A percentile compares a stretch with the other conserved stretches of the same genome.
phyloP scores from a whole-genome alignment of 148 eudicot genomes.

The Rhododendron kiyosumense region DNA sequence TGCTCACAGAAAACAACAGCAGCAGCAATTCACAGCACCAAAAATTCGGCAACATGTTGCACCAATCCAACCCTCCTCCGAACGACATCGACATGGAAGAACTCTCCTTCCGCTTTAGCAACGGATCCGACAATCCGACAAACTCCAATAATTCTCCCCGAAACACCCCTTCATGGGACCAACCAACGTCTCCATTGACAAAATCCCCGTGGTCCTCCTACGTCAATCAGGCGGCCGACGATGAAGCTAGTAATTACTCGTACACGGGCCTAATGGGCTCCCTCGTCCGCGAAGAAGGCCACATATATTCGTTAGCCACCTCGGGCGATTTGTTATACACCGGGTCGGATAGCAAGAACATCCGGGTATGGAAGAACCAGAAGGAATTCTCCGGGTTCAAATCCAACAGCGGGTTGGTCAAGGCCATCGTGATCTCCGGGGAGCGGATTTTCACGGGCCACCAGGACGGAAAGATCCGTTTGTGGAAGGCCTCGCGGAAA shows the following conservation, averaged over 20 bases:
- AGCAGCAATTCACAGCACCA: not conserved
- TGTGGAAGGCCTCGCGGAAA: conserved; percentile 61
- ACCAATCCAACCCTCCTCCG: conserved; percentile 1
- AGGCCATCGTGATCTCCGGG: conserved; percentile 57
- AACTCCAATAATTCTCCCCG: not conserved
- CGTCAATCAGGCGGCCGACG: not conserved
- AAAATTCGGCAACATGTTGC: conserved; percentile 2
- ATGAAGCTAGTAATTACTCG: not conserved
- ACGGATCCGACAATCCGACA: not conserved
- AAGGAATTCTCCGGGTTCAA: conserved; percentile 74
- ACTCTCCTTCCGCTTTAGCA: conserved; percentile 22
- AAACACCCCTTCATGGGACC: not conserved
- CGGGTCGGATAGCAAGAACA: conserved; percentile 79
- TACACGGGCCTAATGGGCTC: conserved; percentile 76
- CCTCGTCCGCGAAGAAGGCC: conserved; percentile 79
- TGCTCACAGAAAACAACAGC: conserved; percentile 4
- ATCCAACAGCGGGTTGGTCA: conserved; percentile 70
- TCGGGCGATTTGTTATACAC: conserved; percentile 65
- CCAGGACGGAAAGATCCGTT: conserved; percentile 73
- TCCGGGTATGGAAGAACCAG: conserved; percentile 78
- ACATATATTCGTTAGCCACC: conserved; percentile 70
- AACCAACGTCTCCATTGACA: conserved; percentile 11
- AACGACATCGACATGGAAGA: conserved; percentile 20
- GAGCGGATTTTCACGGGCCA: conserved; percentile 70
- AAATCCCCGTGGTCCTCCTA: conserved; percentile 67